Conservation (phyloP, 1,139 yeast genomes). For the Geotrichum phurueaensis region DNA sequence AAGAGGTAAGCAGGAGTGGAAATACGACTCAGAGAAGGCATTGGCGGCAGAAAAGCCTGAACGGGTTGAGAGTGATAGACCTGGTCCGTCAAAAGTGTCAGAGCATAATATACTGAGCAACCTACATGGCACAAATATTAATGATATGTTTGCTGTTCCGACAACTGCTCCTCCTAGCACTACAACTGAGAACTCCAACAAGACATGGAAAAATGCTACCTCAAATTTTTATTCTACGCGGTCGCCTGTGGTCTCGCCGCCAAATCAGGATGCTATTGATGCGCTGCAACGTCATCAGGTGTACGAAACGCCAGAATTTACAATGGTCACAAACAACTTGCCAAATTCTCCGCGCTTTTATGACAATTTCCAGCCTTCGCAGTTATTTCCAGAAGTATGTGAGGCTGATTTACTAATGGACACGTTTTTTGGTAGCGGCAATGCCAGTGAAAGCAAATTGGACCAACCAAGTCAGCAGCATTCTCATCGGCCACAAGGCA, state of each 20-base stretch:
- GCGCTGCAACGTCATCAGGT: not conserved
- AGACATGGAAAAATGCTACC: not conserved
- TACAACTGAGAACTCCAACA: not conserved
- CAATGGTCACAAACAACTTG: conserved; percentile 33
- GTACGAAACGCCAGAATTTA: conserved; percentile 28
- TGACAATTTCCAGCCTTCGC: conserved; percentile 37
- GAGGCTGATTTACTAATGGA: conserved; percentile 1
- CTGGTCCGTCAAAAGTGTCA: not conserved
- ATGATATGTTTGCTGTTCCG: not conserved
- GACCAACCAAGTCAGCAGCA: not conserved
- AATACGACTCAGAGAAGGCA: not conserved
- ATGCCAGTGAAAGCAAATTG: not conserved
- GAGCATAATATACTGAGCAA: not conserved
- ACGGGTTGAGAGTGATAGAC: not conserved
- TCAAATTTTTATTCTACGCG: not conserved
- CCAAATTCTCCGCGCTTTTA: conserved; percentile 27
- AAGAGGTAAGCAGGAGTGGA: not conserved
- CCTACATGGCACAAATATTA: not conserved
- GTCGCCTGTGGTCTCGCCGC: not conserved
- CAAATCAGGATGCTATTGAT: not conserved
- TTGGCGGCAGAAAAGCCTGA: not conserved
- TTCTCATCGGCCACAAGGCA: not conserved
- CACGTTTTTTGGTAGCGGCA: not conserved
- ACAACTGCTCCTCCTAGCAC: not conserved
- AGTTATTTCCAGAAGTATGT: conserved; percentile 33